Percentiles rank a stretch among this genome's conserved stretches.
Evolutionary conservation across 352 stramenopile species (phyloP).

Genomic region (Globisporangium splendens): DNA sequence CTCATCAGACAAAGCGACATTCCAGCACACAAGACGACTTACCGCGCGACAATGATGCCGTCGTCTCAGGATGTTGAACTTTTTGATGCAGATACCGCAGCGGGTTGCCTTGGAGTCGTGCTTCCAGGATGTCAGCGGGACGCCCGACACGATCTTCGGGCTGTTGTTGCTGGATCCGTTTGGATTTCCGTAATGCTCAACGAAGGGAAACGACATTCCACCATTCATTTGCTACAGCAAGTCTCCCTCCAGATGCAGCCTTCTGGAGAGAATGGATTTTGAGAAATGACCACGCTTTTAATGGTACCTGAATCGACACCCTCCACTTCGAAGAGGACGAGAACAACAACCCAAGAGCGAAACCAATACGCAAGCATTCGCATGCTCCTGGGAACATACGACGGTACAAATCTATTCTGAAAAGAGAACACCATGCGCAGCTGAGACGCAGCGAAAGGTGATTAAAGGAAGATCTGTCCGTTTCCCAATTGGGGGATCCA

Average conservation of each 20-base stretch:
- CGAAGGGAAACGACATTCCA: constrained; percentile 40
- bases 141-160: constrained; percentile 40
- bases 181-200: constrained; percentile 31
- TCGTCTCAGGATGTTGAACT: constrained; percentile 58
- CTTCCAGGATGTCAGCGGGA: constrained; percentile 53
- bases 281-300: not conserved
- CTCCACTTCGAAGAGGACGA: too few species aligned
- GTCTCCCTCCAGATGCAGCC: not conserved
- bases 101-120: constrained; percentile 35
- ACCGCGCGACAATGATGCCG: constrained; percentile 71
- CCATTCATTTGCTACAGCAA: constrained; percentile 25
- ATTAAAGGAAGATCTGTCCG: not conserved
- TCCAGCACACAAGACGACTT: constrained; percentile 14
- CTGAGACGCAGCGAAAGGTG: too few species aligned
- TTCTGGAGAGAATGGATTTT: not conserved
- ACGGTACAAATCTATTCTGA: too few species aligned
- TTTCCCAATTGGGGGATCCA: not conserved
- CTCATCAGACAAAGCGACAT: not conserved
- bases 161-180: constrained; percentile 21
- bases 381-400: too few species aligned
- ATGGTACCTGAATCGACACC: too few species aligned
- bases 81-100: constrained; percentile 65
- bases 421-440: too few species aligned
- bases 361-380: too few species aligned
- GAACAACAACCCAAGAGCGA: too few species aligned